Percentiles rank a stretch among this genome's conserved stretches.
Evolutionary conservation across 2,329 filamentous ascomycete genomes (phyloP).

Genomic region (Xylogone sp.): DNA sequence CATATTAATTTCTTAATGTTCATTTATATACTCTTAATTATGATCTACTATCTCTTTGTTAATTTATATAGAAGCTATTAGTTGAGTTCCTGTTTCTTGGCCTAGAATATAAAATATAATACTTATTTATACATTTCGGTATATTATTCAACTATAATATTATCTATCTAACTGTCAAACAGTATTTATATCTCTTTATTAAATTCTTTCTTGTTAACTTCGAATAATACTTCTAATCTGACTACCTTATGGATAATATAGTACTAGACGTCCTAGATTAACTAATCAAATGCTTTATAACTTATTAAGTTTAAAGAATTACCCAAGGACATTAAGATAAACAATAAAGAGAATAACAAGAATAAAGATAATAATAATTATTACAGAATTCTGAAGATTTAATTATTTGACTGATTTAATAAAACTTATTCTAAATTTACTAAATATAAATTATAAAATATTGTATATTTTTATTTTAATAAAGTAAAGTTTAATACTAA

Average conservation of each 20-base stretch:
- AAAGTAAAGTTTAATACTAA: no score
- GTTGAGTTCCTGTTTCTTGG: background rate
- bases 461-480: no score
- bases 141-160: background rate
- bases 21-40: background rate
- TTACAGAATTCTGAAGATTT: no score
- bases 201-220: background rate
- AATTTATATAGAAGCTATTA: background rate
- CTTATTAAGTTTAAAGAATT: no score
- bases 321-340: no score
- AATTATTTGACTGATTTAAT: no score
- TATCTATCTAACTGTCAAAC: background rate
- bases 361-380: no score
- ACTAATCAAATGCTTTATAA: background rate
- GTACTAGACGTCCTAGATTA: background rate
- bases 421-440: no score
- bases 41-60: background rate
- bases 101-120: background rate
- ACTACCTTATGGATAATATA: background rate
- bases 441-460: no score
- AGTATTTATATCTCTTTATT: background rate
- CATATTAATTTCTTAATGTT: background rate
- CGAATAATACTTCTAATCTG: background rate
- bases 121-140: background rate
- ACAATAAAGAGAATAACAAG: no score